Evolutionary conservation across 495 filamentous ascomycete genomes (phyloP).

Genomic region (Neurospora sp.): DNA sequence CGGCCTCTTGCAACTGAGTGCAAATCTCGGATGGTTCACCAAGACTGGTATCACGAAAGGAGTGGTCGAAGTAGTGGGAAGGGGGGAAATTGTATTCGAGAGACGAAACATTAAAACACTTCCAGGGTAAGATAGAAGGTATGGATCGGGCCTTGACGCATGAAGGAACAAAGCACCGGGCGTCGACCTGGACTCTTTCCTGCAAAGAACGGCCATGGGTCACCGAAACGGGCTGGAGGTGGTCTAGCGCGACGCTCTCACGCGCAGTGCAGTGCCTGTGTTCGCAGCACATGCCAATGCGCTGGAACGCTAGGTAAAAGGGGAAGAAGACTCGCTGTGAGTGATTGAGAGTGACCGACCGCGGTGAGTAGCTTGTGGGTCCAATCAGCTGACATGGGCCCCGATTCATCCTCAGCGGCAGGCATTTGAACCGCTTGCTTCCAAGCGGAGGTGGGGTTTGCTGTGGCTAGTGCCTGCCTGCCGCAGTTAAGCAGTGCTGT

Average conservation of each 20-base stretch:
- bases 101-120: background rate
- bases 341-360: background rate
- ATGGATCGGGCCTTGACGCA: background rate
- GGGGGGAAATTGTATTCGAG: background rate
- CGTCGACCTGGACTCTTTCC: background rate
- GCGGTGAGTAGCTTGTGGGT: background rate
- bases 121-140: background rate
- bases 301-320: background rate
- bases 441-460: background rate
- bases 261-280: background rate
- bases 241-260: background rate
- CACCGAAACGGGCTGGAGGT: background rate
- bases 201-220: background rate
- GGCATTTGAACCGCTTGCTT: background rate
- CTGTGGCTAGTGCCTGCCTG: background rate
- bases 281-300: background rate
- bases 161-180: background rate
- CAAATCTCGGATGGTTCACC: background rate
- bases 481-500: background rate
- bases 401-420: background rate
- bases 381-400: background rate
- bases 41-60: background rate
- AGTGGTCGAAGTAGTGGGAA: background rate
- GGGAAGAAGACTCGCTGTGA: background rate
- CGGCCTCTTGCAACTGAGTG: background rate